Base-by-base conservation (phyloP, 768 basidiomycete species). In the Galerina marginata region DNA sequence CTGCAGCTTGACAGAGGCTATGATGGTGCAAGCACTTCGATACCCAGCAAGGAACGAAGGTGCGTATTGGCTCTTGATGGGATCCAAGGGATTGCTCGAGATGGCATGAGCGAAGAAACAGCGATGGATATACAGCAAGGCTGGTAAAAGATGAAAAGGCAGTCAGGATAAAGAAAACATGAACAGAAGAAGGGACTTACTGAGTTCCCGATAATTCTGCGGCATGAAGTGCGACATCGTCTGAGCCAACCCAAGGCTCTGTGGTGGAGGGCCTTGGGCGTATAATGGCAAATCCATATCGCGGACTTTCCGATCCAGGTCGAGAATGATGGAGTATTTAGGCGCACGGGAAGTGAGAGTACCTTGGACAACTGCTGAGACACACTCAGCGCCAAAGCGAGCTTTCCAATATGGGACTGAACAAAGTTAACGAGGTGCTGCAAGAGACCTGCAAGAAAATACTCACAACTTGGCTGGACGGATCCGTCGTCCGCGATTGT, bases 141-240 rank as follows among this genome's bases (percentile, higher is more conserved):
- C 89, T 91, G 58, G 26, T 56, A 29, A 47, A 46, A 36, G 29
- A 16, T 49, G 44, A 23, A 39, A 56, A n/a, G n/a, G 33, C 20
- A 14, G 50, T 52, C 15, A 59, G 42, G 56, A 37, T 1, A 20
- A 39, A 48, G 26, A 54, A 42, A 42, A 64, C 6, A 42, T 38
- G 12, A 23, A 36, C 2, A 48, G 54, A 46, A 20, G 26, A 52
- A 65, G 38, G 37, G 3, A 71, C 87, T 67, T 65, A 91, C 90
- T 86, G 38, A 88, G 76, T 65, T 89, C 84, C 1, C 87, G 81
- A 70, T 91, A 92, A 67, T 91, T 91, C 37, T 73, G 78, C 1
- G 90, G 87, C 90, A 91, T 91, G 66, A 84, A 90, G 70, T 87
- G 83, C 38, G 82, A 84, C 90, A 92, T 91, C 6, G 86, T 85